A percentile compares a stretch with the other conserved stretches of the same genome.
Evolutionary conservation across 139 green algal species (phyloP).

Genomic region (Chlamydomonas sp.): DNA sequence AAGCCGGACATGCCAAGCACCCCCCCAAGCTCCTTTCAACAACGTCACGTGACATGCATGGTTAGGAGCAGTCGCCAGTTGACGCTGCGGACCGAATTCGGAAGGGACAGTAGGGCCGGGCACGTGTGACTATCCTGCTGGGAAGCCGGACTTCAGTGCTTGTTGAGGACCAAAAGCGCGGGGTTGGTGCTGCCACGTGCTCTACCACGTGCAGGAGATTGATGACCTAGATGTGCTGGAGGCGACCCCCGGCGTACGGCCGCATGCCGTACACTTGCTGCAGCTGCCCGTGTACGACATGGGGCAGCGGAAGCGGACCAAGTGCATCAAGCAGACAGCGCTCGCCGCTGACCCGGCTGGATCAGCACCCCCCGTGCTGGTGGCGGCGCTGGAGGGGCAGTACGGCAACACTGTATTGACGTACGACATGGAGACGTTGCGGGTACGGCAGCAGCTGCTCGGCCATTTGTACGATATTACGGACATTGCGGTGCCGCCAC

Average conservation of each 20-base stretch:
- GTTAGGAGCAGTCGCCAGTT: too few relatives aligned
- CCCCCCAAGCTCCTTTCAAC: too few relatives aligned
- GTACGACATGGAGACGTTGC: constrained; percentile 11
- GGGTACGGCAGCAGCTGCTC: background rate
- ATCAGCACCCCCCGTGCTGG: background rate
- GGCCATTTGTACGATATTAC: background rate
- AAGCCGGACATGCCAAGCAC: too few relatives aligned
- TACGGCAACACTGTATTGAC: constrained; percentile 1
- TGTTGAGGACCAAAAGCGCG: too few relatives aligned
- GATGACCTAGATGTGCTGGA: background rate
- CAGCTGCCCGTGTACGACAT: background rate
- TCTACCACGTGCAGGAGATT: too few relatives aligned
- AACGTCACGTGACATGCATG: too few relatives aligned
- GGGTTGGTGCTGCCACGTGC: too few relatives aligned
- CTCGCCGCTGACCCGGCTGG: background rate
- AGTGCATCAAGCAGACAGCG: background rate
- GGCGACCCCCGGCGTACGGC: background rate
- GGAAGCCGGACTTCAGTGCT: too few relatives aligned
- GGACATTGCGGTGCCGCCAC: background rate
- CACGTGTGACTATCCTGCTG: too few relatives aligned
- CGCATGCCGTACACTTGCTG: background rate
- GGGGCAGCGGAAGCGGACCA: background rate
- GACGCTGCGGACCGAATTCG: too few relatives aligned
- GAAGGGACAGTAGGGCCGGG: too few relatives aligned
- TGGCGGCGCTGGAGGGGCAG: background rate